phyloP scores from a whole-genome alignment of 2,329 filamentous ascomycete genomes.

The Penicillium vulpinum region DNA sequence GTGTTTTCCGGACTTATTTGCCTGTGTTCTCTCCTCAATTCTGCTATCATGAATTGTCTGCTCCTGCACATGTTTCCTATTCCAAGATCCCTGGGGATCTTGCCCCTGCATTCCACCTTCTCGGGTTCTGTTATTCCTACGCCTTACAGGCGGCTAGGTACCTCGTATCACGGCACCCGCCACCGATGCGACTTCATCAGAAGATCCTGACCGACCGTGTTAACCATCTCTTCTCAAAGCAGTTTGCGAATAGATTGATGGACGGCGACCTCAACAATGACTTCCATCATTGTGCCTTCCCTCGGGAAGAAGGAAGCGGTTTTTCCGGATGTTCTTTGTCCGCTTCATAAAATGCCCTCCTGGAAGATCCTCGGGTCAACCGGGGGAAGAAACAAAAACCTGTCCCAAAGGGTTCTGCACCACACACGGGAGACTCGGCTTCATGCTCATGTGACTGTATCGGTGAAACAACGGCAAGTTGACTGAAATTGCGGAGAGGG shows the following conservation, averaged over 20 bases:
- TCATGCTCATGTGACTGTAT: constrained; percentile 9
- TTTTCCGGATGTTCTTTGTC: constrained; percentile 98
- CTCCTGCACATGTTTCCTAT: constrained; percentile 54
- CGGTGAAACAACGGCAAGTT: constrained; percentile 17
- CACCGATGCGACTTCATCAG: constrained; percentile 51
- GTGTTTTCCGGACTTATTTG: constrained; percentile 23
- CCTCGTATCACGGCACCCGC: constrained; percentile 56
- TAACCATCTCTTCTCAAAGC: constrained; percentile 61
- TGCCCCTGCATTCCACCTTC: constrained; percentile 44
- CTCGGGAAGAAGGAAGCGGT: constrained; percentile 61
- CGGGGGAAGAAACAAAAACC: constrained; percentile 89
- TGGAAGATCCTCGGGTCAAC: constrained; percentile 33
- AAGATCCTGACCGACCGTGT: constrained; percentile 64
- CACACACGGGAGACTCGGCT: constrained; percentile 66
- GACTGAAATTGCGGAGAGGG: constrained; percentile 31
- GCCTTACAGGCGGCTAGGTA: constrained; percentile 34
- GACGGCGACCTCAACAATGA: constrained; percentile 53
- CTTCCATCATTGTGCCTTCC: constrained; percentile 33
- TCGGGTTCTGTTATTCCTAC: constrained; percentile 16
- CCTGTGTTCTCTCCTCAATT: constrained; percentile 11
- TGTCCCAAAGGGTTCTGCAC: constrained; percentile 84
- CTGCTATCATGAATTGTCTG: constrained; percentile 19
- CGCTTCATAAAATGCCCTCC: constrained; percentile 70
- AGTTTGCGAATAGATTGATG: constrained; percentile 55
- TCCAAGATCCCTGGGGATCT: constrained; percentile 39